Evolutionary conservation across 1,284 basidiomycete genomes (phyloP), one percentile per base, ranked within the genome.

Genomic region (Anthracocystis setariae): DNA sequence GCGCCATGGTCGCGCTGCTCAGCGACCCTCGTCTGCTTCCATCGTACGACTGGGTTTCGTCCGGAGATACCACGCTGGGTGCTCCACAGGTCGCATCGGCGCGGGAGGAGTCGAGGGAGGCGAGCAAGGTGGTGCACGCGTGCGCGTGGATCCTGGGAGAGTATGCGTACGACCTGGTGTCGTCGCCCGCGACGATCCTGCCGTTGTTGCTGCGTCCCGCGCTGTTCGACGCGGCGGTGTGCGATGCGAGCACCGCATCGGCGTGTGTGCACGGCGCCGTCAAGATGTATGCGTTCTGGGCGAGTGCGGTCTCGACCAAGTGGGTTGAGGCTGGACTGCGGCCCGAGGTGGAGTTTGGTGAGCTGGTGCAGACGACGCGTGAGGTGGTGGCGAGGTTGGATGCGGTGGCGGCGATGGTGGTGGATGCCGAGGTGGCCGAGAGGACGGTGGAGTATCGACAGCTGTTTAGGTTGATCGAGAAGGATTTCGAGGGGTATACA

Each of bases 141-240:
- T 93, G 93, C 5, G 92, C 93, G 1, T 97, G 92, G 91, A 91
- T 97, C 69, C 93, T 92, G 73, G 94, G 94, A 24, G 96, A 98
- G 83, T 94, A 93, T 82, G 90, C 91, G 18, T 53, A 82, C 78
- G 61, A 84, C 53, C 68, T 83, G 15, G 35, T 61, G 80, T 40
- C 76, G 74, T 48, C 76, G 73, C 33, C 77, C 65, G 18, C 47
- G 0, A 37, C 49, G 8, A 70, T 76, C 12, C 79, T 83, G 27
- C 70, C 80, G 47, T 51, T 90, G 79, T 85, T 97, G 40, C 84
- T 92, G 1, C 54, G 43, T 17, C 52, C 62, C 0, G 44, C 63
- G 15, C 21, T 79, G n/a, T 61, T 48, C 42, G 67, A 74, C n/a
- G 27, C 42, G 2, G 25, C 23, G 1, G 7, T 73, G 3, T 71